Conservation (phyloP, 306 rosid genomes). For the Casuarina equisetifolia region DNA sequence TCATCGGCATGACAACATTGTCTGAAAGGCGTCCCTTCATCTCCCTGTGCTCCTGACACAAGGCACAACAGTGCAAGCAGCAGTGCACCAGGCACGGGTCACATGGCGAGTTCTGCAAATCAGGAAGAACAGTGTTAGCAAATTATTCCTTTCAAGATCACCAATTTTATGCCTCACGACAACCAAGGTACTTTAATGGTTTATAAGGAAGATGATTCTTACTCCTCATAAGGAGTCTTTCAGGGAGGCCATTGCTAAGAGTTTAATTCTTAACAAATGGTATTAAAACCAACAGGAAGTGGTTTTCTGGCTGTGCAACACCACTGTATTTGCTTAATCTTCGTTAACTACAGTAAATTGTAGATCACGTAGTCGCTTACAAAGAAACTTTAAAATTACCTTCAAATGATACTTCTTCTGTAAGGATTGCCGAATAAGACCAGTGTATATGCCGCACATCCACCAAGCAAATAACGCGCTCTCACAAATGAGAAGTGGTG, state of each 20-base stretch:
- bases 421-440: conserved; percentile 80
- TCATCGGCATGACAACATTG: conserved; percentile 59
- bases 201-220: too few relatives aligned
- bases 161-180: not conserved
- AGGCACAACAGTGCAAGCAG: conserved; percentile 94
- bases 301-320: too few relatives aligned
- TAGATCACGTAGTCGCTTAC: not conserved
- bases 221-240: too few relatives aligned
- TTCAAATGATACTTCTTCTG: conserved; percentile 93
- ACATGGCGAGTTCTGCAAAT: conserved; percentile 76
- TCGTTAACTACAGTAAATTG: not conserved
- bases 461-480: conserved; percentile 94
- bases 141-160: not conserved
- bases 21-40: conserved; percentile 82
- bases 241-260: too few relatives aligned
- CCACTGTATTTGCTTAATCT: not conserved
- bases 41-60: conserved; percentile 98
- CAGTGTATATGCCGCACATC: conserved; percentile 96
- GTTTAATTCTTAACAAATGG: too few relatives aligned
- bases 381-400: conserved; percentile 45
- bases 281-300: too few relatives aligned
- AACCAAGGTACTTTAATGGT: too few relatives aligned
- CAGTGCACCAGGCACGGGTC: conserved; percentile 94
- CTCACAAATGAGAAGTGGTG: conserved; percentile 72
- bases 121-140: conserved; percentile 13